Base-by-base conservation (phyloP, 306 rosid genomes). In the Vigna radiata region DNA sequence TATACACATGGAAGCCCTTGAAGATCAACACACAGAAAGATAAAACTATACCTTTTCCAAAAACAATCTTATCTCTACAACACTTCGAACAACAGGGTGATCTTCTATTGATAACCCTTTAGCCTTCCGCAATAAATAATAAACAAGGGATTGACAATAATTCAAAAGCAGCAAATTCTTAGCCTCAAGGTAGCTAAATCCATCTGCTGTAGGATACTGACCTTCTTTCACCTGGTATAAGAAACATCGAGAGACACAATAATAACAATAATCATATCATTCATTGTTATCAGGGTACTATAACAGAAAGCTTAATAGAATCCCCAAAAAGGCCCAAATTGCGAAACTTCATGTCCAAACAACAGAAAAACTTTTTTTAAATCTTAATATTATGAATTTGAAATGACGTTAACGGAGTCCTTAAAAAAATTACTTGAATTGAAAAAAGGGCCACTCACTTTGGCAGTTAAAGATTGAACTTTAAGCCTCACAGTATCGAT, bases 181-280 rank as follows among this genome's bases (percentile, higher is more conserved):
- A 58, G 96, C 91, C 82, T 95, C 99, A 46, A 95, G 96, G 82
- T 90, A 95, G 78, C 92, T 88, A 54, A 95, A 87, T 64, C 98
- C 99, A 65, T 89, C 93, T 12, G 86, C 81, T 7, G 96, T 89
- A 6, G 90, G 90, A 54, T 85, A 82, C 64, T 91, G 85, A 79
- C 81, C 85, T 62, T 77, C 87, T 81, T 84, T 93, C 78, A 90
- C 94, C 95, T 93, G 66, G 75, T 31, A 84, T 17, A 54, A 48
- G 54, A 77, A 60, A 49, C 65, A 83, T 15, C 7, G 8, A 64
- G 14, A 59, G 14, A 70, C 19, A 18, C 41, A 67, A 53, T 29
- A 29, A 27, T 6, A 29, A 59, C 4, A 27, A 29, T 29, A 29
- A 29, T 29, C 5, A 29, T 29, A 29, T 29, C 31, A 29, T 29